These are phyloP conservation scores for Penicillium alfredii DNA, from an alignment of 495 filamentous ascomycete genomes.

Conservation along the genomic window DNA sequence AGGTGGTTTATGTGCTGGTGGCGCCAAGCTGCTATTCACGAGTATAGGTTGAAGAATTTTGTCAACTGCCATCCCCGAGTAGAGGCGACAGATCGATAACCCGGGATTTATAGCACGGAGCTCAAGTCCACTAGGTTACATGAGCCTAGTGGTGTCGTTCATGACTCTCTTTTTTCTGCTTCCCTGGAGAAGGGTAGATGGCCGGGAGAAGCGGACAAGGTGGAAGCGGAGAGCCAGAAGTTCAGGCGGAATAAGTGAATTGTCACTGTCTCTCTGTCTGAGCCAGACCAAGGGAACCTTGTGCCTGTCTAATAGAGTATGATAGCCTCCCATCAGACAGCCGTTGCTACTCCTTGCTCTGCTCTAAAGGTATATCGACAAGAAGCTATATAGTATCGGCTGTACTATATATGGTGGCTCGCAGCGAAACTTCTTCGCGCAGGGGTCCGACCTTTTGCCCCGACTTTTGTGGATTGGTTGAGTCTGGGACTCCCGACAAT, in stretches of 20 bases:
- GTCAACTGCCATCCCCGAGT: too few species aligned
- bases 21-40: constrained; percentile 23
- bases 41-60: too few species aligned
- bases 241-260: constrained; percentile 42
- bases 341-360: constrained; percentile 48
- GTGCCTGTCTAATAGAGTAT: constrained; percentile 41
- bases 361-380: constrained; percentile 63
- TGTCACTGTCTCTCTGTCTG: constrained; percentile 36
- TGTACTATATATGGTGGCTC: constrained; percentile 46
- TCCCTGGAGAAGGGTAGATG: too few species aligned
- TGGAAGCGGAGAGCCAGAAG: constrained; percentile 22
- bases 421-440: constrained; percentile 28
- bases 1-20: too few species aligned
- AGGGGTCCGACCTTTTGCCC: constrained; percentile 18
- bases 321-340: constrained; percentile 33
- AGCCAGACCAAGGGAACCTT: constrained; percentile 25
- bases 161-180: too few species aligned
- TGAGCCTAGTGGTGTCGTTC: too few species aligned
- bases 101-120: constrained; percentile 8
- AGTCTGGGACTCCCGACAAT: too few species aligned
- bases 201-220: constrained; percentile 11
- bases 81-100: too few species aligned
- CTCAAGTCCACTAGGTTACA: constrained; percentile 33
- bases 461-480: constrained; percentile 1
- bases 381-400: constrained; percentile 60